Evolutionary conservation across 441 rosid genomes (phyloP).

Genomic region (Dalechampia spathulata): DNA sequence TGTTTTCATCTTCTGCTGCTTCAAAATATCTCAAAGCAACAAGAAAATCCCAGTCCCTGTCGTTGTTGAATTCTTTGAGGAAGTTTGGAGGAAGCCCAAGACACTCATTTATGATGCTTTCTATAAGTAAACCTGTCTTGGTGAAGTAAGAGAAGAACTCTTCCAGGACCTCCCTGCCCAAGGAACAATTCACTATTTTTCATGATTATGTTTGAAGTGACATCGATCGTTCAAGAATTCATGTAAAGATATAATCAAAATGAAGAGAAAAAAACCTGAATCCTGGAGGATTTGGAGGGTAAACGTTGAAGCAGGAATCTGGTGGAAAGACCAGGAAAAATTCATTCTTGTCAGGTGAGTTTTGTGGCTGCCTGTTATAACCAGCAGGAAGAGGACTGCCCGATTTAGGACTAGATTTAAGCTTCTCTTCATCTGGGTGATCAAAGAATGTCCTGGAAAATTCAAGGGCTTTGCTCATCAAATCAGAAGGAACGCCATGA

Average conservation of each 20-base stretch:
- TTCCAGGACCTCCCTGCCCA: constrained; percentile 30
- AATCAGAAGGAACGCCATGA: constrained; percentile 31
- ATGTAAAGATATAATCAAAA: background rate
- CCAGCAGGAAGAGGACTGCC: constrained; percentile 37
- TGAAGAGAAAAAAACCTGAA: constrained; percentile 31
- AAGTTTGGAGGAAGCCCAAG: constrained; percentile 38
- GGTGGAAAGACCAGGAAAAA: constrained; percentile 33
- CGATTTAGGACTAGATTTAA: constrained; percentile 11
- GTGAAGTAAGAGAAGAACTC: constrained; percentile 27
- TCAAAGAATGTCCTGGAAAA: constrained; percentile 33
- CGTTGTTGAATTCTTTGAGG: constrained; percentile 32
- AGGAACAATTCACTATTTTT: no score
- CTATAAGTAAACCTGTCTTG: constrained; percentile 25
- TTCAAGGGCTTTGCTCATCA: constrained; percentile 30
- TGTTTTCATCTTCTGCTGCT: constrained; percentile 27
- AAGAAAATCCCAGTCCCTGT: constrained; percentile 51
- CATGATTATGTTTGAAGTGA: no score
- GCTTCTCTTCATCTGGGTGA: constrained; percentile 30
- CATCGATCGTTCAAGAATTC: no score
- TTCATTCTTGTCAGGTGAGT: constrained; percentile 39
- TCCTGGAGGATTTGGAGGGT: constrained; percentile 37
- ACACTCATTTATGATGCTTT: constrained; percentile 35
- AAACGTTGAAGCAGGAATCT: constrained; percentile 33
- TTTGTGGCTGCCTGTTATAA: constrained; percentile 26
- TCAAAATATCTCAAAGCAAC: constrained; percentile 31